Percentiles rank a stretch among this genome's conserved stretches.
phyloP scores from a whole-genome alignment of 179 eudicot species.

The Drosera spatulata region DNA sequence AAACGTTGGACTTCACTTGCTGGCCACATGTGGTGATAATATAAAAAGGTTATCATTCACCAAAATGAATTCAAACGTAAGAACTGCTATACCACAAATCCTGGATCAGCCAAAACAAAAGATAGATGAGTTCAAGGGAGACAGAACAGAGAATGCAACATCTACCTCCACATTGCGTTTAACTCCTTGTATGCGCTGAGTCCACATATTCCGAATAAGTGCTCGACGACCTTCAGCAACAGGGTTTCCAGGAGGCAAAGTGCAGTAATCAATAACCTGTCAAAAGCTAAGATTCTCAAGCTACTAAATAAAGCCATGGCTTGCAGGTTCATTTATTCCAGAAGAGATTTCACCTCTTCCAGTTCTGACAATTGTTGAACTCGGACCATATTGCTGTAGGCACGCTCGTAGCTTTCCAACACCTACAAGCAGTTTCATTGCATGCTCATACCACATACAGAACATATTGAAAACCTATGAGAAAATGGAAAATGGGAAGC shows the following conservation, averaged over 20 bases:
- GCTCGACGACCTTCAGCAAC: conserved; percentile 89
- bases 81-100: neutral
- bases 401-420: conserved; percentile 95
- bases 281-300: neutral
- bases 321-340: neutral
- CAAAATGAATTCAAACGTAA: no score
- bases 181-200: conserved; percentile 84
- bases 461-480: neutral
- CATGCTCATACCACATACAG: no score
- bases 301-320: neutral
- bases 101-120: no score
- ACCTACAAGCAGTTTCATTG: conserved; percentile 30
- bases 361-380: conserved; percentile 95
- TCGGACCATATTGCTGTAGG: conserved; percentile 97
- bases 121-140: no score
- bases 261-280: conserved; percentile 93
- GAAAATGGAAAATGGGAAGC: neutral
- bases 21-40: no score
- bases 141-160: neutral
- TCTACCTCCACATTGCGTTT: conserved; percentile 89
- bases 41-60: no score
- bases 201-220: conserved; percentile 97
- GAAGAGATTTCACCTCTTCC: conserved; percentile 56
- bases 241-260: conserved; percentile 67
- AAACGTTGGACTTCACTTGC: no score